phyloP scores from a whole-genome alignment of 2,329 filamentous ascomycete species.

The Hymenoscyphus occultus region DNA sequence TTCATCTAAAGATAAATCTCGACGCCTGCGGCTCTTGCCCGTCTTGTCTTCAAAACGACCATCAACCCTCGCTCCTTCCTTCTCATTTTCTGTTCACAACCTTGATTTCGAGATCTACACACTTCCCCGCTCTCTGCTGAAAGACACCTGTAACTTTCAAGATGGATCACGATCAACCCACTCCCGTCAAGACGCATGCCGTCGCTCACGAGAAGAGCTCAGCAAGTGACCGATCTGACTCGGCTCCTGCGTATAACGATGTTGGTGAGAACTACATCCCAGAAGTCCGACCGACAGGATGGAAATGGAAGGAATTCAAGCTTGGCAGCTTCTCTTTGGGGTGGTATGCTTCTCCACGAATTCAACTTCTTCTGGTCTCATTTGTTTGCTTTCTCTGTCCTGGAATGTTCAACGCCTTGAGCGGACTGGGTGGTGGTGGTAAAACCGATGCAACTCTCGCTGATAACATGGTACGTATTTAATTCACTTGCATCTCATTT shows the following conservation, averaged over 20 bases:
- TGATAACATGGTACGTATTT: constrained; percentile 44
- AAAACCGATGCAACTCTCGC: constrained; percentile 50
- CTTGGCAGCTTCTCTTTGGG: constrained; percentile 52
- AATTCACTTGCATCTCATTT: not conserved
- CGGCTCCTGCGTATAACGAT: not conserved
- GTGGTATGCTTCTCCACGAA: constrained; percentile 71
- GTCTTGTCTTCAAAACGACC: not conserved
- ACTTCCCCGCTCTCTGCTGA: not conserved
- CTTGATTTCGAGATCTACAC: not conserved
- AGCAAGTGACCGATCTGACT: not conserved
- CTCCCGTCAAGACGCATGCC: not conserved
- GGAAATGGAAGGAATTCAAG: constrained; percentile 65
- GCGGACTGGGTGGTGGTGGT: constrained; percentile 63
- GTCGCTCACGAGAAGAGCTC: not conserved
- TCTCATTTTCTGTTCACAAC: not conserved
- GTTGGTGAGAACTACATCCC: constrained; percentile 2
- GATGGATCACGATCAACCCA: not conserved
- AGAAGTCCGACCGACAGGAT: constrained; percentile 41
- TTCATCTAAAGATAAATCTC: not conserved
- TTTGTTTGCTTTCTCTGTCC: constrained; percentile 70
- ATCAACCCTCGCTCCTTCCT: not conserved
- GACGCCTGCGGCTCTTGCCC: not conserved
- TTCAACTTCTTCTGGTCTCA: constrained; percentile 69
- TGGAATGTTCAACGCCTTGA: constrained; percentile 69
- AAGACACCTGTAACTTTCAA: not conserved